These are phyloP conservation scores for Aplosporella prunicola DNA, from an alignment of 2,329 filamentous ascomycete genomes.

Conservation along the genomic window DNA sequence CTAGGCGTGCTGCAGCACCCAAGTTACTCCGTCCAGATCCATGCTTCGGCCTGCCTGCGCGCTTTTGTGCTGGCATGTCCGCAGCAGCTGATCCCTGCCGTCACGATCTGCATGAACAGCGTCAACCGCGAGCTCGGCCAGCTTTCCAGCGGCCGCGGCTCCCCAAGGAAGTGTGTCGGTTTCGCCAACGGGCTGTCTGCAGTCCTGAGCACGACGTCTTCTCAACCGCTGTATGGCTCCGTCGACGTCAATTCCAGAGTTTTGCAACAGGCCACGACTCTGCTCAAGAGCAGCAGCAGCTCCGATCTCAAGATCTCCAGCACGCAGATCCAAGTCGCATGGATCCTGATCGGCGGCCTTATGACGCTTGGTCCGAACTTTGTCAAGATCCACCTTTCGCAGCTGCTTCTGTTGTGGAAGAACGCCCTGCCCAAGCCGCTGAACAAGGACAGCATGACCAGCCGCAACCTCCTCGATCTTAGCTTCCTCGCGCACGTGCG, in stretches of 20 bases:
- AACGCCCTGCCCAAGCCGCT: conserved; percentile 91
- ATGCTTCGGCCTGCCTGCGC: conserved; percentile 77
- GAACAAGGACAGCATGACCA: conserved; percentile 80
- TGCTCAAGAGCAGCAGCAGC: conserved; percentile 85
- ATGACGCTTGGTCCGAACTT: conserved; percentile 98
- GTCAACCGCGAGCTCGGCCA: conserved; percentile 76
- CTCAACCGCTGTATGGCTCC: conserved; percentile 85
- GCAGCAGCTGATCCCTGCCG: conserved; percentile 78
- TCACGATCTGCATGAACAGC: conserved; percentile 96
- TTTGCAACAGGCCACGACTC: conserved; percentile 78
- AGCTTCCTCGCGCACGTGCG: conserved; percentile 91
- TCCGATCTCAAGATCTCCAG: conserved; percentile 84
- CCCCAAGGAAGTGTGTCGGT: conserved; percentile 74
- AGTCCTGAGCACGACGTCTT: conserved; percentile 77
- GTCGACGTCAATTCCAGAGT: conserved; percentile 92
- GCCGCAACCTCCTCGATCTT: conserved; percentile 75
- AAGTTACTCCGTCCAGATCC: conserved; percentile 91
- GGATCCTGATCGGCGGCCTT: conserved; percentile 90
- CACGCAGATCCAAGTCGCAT: conserved; percentile 94
- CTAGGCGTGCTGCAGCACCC: conserved; percentile 88
- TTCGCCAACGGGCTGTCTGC: conserved; percentile 88
- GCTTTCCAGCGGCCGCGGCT: conserved; percentile 64
- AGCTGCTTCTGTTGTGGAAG: conserved; percentile 90
- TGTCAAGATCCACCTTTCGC: conserved; percentile 94
- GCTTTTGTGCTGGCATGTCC: conserved; percentile 84